phyloP scores from a whole-genome alignment of 73 alveolate genomes.

The Breviolum minutum region DNA sequence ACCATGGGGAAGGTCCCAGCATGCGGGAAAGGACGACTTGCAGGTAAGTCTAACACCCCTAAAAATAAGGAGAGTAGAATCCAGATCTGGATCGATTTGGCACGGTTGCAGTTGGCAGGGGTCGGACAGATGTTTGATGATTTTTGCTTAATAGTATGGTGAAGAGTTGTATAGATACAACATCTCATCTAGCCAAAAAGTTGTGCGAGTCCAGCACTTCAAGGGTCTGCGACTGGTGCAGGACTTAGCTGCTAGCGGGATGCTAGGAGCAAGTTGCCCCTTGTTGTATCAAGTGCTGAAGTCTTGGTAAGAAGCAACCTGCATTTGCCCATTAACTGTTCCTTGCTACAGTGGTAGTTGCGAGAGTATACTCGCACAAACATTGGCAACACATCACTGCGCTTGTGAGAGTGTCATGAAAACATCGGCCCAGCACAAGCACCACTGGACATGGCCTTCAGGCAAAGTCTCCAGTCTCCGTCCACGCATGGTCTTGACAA shows the following conservation, averaged over 20 bases:
- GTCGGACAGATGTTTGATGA: neutral
- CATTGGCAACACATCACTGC: too few relatives aligned
- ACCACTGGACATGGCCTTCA: neutral
- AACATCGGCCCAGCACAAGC: too few relatives aligned
- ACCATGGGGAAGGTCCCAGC: neutral
- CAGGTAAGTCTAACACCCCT: too few relatives aligned
- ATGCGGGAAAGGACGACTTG: too few relatives aligned
- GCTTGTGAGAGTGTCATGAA: too few relatives aligned
- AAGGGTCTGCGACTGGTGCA: neutral
- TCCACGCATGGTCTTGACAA: constrained; percentile 67
- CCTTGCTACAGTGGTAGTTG: too few relatives aligned
- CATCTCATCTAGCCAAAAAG: neutral
- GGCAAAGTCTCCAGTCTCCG: constrained; percentile 57
- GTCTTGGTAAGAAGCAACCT: neutral
- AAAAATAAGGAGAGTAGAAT: too few relatives aligned
- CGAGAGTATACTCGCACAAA: too few relatives aligned
- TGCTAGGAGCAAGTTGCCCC: constrained; percentile 81
- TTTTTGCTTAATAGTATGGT: neutral
- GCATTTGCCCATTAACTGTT: neutral
- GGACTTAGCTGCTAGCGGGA: constrained; percentile 51
- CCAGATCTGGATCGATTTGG: neutral
- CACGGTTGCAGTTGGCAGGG: neutral
- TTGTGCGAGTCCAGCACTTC: too few relatives aligned
- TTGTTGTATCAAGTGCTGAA: neutral
- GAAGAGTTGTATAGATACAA: neutral